Percentiles rank a stretch among this genome's conserved stretches.
Evolutionary conservation across 225 moss, liverwort and hornwort species (phyloP).

Genomic region (Straminergon stramineum): DNA sequence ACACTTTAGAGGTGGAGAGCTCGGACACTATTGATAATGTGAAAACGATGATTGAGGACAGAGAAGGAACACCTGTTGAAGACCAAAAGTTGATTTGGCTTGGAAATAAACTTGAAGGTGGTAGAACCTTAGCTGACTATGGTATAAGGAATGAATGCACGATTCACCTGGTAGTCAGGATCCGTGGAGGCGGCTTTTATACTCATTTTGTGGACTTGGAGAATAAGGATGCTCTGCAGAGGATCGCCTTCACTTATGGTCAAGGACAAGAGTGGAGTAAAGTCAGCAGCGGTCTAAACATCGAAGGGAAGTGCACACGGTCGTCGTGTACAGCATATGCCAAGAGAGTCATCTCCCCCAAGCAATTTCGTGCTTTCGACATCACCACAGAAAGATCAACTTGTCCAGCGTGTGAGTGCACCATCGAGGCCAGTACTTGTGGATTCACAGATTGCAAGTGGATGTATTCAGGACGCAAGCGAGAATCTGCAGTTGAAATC

Average conservation of each 20-base stretch:
- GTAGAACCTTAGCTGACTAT: not conserved
- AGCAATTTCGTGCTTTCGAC: not conserved
- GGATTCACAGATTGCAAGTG: not conserved
- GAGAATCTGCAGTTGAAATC: not conserved
- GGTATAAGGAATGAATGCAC: rapidly evolving
- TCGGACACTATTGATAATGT: not conserved
- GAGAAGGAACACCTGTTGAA: no score
- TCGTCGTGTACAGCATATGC: not conserved
- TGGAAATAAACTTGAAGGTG: not conserved
- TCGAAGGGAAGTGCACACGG: not conserved
- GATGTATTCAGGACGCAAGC: not conserved
- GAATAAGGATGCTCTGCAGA: not conserved
- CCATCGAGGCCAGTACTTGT: not conserved
- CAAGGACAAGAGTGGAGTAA: not conserved
- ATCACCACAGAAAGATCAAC: not conserved
- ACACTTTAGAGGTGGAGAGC: not conserved
- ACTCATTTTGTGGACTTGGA: not conserved
- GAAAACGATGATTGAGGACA: not conserved
- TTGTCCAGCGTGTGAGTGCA: not conserved
- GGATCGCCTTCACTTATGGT: not conserved
- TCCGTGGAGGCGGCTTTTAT: rapidly evolving
- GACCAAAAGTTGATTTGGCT: not conserved
- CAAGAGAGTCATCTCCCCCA: not conserved
- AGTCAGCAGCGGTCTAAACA: not conserved
- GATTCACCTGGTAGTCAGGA: rapidly evolving